Conservation (phyloP, 2,329 filamentous ascomycete species). For the Alternaria burnsii region DNA sequence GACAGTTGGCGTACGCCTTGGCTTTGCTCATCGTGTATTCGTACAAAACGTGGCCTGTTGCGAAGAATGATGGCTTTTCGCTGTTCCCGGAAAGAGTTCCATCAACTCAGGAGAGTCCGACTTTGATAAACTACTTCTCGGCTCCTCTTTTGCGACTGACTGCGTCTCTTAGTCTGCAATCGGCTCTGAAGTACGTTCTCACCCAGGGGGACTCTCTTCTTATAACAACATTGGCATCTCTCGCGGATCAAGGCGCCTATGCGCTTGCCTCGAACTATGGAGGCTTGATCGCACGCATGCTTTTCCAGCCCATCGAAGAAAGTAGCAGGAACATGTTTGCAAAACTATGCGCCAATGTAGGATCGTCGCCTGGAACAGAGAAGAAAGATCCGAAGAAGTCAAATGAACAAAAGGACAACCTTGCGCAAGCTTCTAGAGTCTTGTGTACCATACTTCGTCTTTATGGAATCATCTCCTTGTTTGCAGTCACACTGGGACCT, state of each 20-base stretch:
- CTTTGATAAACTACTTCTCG: slow-evolving; percentile 64
- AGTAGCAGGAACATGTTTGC: slow-evolving; percentile 90
- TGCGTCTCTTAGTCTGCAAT: slow-evolving; percentile 86
- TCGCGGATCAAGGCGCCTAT: slow-evolving; percentile 87
- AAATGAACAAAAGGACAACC: slow-evolving; percentile 30
- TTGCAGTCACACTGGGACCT: slow-evolving; percentile 76
- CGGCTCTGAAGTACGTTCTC: slow-evolving; percentile 87
- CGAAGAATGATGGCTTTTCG: slow-evolving; percentile 70
- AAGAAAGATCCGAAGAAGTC: slow-evolving; percentile 8
- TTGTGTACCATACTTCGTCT: slow-evolving; percentile 72
- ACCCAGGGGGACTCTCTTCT: slow-evolving; percentile 95
- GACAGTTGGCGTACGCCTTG: slow-evolving; percentile 79
- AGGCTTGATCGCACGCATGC: slow-evolving; percentile 82
- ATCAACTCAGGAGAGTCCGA: slow-evolving; percentile 40
- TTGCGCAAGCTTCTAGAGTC: slow-evolving; percentile 57
- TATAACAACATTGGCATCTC: slow-evolving; percentile 77
- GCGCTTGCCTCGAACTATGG: slow-evolving; percentile 93
- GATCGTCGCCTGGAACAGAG: slow-evolving; percentile 20
- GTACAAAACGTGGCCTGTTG: slow-evolving; percentile 66
- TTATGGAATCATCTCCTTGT: slow-evolving; percentile 77
- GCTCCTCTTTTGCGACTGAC: slow-evolving; percentile 75
- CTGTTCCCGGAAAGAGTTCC: slow-evolving; percentile 63
- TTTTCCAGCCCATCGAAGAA: slow-evolving; percentile 96
- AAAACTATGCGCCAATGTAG: slow-evolving; percentile 68
- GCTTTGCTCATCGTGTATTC: slow-evolving; percentile 76